Base-by-base conservation (phyloP, 2,329 filamentous ascomycete species). In the Akanthomyces muscarius region DNA sequence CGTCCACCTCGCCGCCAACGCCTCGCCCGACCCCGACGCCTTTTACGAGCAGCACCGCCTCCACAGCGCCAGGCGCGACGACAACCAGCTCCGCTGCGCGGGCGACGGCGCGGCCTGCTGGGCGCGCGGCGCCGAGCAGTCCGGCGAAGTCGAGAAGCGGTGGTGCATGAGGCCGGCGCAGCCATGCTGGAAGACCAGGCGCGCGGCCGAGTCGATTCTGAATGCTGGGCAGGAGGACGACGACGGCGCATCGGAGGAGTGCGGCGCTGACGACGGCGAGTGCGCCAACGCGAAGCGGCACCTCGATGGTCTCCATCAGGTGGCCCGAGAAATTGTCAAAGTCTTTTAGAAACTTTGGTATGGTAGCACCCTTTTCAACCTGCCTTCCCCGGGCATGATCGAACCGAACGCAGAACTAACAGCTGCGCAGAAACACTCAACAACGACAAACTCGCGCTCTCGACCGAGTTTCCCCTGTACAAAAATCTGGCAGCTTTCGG, bases 261-360 rank as follows among this genome's bases (percentile, higher is more conserved):
- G 71, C 67, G 65, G 64, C 36, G 63, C 66, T 44, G 68, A 67
- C 38, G 73, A 76, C 47, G 68, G 72, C 66, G 64, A 70, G 8
- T 77, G 76, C 75, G 75, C 74, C 74, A 75, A 72, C 66, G 77
- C 75, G 63, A 73, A 74, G 68, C 75, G 78, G 51, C 71, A 72
- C 44, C 62, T 75, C 36, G 58, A 68, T 6, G 68, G 68, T 18
- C 67, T 74, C 50, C 64, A 68, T 52, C 50, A 64, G 6, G 71
- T 67, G 56, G 73, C 73, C 48, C 69, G 69, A 8, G 64, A 63
- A 57, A 69, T 75, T 50, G 36, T 72, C 21, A 69, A 70, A 1
- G 61, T 64, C 4, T 64, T 68, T 42, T 72, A 67, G 8, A 36
- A 11, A 66, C 63, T 68, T 44, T 65, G 66, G 68, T 33, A 56